Evolutionary conservation across 2,329 filamentous ascomycete genomes (phyloP).

Genomic region (Cryphonectria nitschkei): DNA sequence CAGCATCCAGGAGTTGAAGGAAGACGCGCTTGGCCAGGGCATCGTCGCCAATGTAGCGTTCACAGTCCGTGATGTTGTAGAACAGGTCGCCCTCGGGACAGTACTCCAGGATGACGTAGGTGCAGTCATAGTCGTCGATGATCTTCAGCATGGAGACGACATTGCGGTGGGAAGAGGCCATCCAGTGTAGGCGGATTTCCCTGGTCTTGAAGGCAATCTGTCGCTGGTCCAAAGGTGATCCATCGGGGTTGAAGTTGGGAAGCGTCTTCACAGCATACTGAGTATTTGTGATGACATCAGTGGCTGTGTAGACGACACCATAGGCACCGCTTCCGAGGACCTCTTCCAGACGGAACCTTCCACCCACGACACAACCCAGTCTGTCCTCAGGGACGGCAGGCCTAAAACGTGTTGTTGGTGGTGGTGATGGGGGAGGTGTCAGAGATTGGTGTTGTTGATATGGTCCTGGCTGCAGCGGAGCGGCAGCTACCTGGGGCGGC

Average conservation of each 20-base stretch:
- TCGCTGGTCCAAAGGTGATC: slow-evolving; percentile 74
- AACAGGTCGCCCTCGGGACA: slow-evolving; percentile 97
- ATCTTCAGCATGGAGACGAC: slow-evolving; percentile 94
- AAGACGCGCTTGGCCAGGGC: slow-evolving; percentile 84
- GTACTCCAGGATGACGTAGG: slow-evolving; percentile 95
- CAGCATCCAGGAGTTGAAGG: slow-evolving; percentile 94
- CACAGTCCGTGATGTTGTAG: slow-evolving; percentile 93
- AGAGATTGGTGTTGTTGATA: slow-evolving; percentile 8
- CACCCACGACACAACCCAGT: slow-evolving; percentile 81
- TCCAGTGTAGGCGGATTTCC: slow-evolving; percentile 90
- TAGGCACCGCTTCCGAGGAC: slow-evolving; percentile 95
- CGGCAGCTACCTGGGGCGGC: neutral
- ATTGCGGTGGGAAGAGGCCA: slow-evolving; percentile 86
- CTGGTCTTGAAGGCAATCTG: slow-evolving; percentile 90
- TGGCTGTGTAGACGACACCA: slow-evolving; percentile 90
- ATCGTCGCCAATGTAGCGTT: slow-evolving; percentile 93
- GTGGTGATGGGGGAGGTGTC: slow-evolving; percentile 29
- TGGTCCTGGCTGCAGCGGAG: neutral
- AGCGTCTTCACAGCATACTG: slow-evolving; percentile 96
- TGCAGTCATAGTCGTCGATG: slow-evolving; percentile 88
- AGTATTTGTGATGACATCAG: slow-evolving; percentile 78
- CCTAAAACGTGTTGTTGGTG: slow-evolving; percentile 49
- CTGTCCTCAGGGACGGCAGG: slow-evolving; percentile 78
- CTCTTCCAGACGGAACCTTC: slow-evolving; percentile 78
- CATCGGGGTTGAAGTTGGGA: slow-evolving; percentile 81